Percentiles rank a stretch among this genome's conserved stretches.
Evolutionary conservation across 164 flowering plant genomes (phyloP).

Genomic region (Magnolia officinalis): DNA sequence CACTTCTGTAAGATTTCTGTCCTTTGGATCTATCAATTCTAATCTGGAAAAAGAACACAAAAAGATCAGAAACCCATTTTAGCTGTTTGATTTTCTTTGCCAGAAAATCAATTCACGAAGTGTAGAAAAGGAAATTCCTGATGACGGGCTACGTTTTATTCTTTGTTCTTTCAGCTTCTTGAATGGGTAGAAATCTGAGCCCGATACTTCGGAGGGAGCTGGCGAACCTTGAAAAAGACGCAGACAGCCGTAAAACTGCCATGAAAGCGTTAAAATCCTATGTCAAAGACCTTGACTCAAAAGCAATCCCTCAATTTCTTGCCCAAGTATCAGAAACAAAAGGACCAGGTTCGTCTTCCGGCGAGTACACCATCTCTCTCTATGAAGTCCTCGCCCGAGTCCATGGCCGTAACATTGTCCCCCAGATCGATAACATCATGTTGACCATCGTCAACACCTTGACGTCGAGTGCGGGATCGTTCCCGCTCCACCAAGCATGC

Average conservation of each 20-base stretch:
- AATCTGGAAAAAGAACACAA: no score
- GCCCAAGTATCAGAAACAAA: constrained; percentile 82
- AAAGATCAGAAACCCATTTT: no score
- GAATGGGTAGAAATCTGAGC: constrained; percentile 77
- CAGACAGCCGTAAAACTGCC: constrained; percentile 85
- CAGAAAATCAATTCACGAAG: no score
- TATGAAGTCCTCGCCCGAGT: constrained; percentile 85
- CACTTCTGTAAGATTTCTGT: no score
- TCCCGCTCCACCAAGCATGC: constrained; percentile 89
- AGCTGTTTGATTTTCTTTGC: no score
- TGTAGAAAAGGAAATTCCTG: no score
- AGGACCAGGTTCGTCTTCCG: constrained; percentile 45
- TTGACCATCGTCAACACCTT: constrained; percentile 64
- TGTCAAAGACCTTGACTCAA: constrained; percentile 81
- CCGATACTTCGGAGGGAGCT: constrained; percentile 62
- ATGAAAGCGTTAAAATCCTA: constrained; percentile 80
- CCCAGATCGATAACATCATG: constrained; percentile 84
- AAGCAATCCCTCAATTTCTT: constrained; percentile 71
- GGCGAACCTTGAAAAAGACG: constrained; percentile 86
- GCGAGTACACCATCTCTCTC: constrained; percentile 79
- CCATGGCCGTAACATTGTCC: constrained; percentile 75
- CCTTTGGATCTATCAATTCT: no score
- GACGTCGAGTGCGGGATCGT: constrained; percentile 76
- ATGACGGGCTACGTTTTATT: no score
- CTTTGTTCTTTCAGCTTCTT: constrained; percentile 10